Evolutionary conservation across 2,329 filamentous ascomycete species (phyloP).

Genomic region (Fusarium subtropicale): DNA sequence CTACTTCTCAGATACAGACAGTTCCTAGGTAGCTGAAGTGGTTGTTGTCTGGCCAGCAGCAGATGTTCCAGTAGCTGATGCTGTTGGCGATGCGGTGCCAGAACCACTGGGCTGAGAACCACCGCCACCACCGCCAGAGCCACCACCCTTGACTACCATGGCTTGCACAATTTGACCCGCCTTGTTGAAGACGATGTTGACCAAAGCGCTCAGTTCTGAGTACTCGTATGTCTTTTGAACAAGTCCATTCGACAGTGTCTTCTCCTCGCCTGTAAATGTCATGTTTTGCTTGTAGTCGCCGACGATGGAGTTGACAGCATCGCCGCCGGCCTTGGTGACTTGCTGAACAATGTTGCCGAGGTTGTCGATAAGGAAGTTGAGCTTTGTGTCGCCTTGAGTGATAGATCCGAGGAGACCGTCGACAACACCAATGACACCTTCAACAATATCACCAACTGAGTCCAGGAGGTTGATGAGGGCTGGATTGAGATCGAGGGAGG

Average conservation of each 20-base stretch:
- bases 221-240: slow-evolving; percentile 26
- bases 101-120: not conserved
- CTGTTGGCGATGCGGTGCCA: slow-evolving; percentile 7
- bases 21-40: not conserved
- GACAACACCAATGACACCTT: slow-evolving; percentile 17
- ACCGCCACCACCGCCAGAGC: not conserved
- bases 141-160: slow-evolving; percentile 20
- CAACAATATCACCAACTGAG: slow-evolving; percentile 22
- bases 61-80: slow-evolving; percentile 3
- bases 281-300: slow-evolving; percentile 31
- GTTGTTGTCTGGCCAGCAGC: not conserved
- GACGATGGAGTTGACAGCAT: slow-evolving; percentile 26
- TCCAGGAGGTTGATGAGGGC: slow-evolving; percentile 25
- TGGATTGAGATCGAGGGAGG: slow-evolving; percentile 26
- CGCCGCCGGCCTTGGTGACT: slow-evolving; percentile 12
- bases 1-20: not conserved
- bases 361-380: slow-evolving; percentile 29
- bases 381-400: slow-evolving; percentile 26
- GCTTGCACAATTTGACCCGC: slow-evolving; percentile 29
- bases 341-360: slow-evolving; percentile 30
- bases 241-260: slow-evolving; percentile 15
- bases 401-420: slow-evolving; percentile 28
- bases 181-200: slow-evolving; percentile 31
- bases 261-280: slow-evolving; percentile 29
- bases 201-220: slow-evolving; percentile 17